Evolutionary conservation across 768 basidiomycete genomes (phyloP).

Genomic region (Trametes punicea): DNA sequence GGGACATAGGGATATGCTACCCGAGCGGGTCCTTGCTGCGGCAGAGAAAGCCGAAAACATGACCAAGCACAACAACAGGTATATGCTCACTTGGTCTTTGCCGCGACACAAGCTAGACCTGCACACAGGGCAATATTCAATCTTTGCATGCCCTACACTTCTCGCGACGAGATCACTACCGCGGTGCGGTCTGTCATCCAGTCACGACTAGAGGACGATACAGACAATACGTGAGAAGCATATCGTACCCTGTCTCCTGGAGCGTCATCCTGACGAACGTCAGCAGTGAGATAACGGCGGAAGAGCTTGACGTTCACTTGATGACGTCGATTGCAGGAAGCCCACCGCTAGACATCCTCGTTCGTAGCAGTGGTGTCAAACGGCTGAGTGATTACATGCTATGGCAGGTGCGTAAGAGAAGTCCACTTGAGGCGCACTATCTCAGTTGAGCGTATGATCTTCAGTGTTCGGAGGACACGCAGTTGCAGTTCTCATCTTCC

Average conservation of each 20-base stretch:
- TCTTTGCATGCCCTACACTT: constrained; percentile 89
- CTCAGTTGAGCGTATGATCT: neutral
- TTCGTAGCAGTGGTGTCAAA: constrained; percentile 89
- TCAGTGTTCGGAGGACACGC: constrained; percentile 79
- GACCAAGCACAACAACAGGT: constrained; percentile 75
- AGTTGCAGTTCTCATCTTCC: constrained; percentile 77
- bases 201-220: constrained; percentile 35
- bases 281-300: constrained; percentile 54
- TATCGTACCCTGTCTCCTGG: neutral
- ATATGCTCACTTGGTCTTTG: constrained; percentile 16
- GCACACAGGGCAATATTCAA: constrained; percentile 76
- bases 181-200: constrained; percentile 60
- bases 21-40: constrained; percentile 66
- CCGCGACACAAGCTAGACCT: neutral
- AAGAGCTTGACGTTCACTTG: constrained; percentile 63
- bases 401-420: constrained; percentile 78
- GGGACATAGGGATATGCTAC: constrained; percentile 74
- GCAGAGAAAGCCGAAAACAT: constrained; percentile 68
- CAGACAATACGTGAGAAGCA: constrained; percentile 1
- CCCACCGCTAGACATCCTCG: constrained; percentile 83
- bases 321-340: constrained; percentile 63
- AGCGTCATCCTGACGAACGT: neutral
- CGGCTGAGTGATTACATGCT: constrained; percentile 87
- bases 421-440: neutral
- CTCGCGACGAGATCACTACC: constrained; percentile 85